Evolutionary conservation across 192 early-diverging fungal species (phyloP).

Genomic region (Coemansia sp.): DNA sequence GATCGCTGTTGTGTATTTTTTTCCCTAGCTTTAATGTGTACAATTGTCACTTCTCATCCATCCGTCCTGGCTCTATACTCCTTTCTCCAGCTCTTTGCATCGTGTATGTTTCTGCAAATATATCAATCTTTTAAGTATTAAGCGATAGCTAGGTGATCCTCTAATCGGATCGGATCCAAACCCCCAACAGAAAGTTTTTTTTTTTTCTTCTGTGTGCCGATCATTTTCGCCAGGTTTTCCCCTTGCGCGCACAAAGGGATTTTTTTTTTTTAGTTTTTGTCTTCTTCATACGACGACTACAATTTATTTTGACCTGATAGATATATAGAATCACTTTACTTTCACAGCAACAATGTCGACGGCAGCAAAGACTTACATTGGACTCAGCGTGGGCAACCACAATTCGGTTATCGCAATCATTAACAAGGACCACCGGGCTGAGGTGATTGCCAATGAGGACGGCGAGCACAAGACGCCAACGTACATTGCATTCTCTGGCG

Average conservation of each 20-base stretch:
- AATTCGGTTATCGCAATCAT: constrained; percentile 84
- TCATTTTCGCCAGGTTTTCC: neutral
- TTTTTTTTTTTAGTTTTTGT: neutral
- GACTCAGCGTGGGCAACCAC: constrained; percentile 84
- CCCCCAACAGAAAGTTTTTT: constrained; percentile 8
- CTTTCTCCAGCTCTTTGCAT: too few relatives aligned
- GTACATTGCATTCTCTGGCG: constrained; percentile 87
- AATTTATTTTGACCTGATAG: constrained; percentile 7
- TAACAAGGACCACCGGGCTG: constrained; percentile 70
- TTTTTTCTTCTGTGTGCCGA: constrained; percentile 1
- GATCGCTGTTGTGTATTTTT: constrained; percentile 11
- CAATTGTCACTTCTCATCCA: neutral
- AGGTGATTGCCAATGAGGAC: constrained; percentile 97
- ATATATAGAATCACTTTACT: constrained; percentile 8
- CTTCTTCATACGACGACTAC: neutral
- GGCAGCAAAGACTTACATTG: constrained; percentile 60
- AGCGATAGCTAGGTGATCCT: neutral
- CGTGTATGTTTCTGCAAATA: neutral
- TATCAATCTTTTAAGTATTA: neutral
- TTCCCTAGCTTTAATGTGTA: neutral
- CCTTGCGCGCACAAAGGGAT: neutral
- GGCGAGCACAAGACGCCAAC: constrained; percentile 95
- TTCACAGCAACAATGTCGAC: constrained; percentile 18
- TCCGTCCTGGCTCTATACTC: neutral
- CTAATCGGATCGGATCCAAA: neutral